Percentiles rank a stretch among this genome's conserved stretches.
phyloP scores from a whole-genome alignment of 2,329 filamentous ascomycete species.

The Periglandula ipomoeae region DNA sequence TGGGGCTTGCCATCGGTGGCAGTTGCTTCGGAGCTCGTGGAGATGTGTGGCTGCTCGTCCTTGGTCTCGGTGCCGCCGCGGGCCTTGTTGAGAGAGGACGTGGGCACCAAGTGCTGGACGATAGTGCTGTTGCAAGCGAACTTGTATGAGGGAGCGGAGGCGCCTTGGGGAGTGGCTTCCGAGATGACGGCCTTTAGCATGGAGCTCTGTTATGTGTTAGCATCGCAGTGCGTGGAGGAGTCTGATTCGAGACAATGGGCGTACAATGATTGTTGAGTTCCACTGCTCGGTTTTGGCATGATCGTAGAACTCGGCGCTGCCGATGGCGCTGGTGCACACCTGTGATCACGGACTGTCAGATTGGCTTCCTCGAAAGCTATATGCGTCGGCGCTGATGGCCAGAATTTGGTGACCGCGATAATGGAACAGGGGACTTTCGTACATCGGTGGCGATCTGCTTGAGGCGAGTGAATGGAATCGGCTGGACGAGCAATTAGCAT shows the following conservation, averaged over 20 bases:
- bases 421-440: conserved; percentile 26
- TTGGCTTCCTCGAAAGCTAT: too few relatives aligned
- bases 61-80: conserved; percentile 39
- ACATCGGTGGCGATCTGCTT: conserved; percentile 82
- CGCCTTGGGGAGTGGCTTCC: conserved; percentile 53
- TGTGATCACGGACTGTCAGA: conserved; percentile 25
- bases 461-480: conserved; percentile 65
- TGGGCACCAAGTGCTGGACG: conserved; percentile 80
- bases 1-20: conserved; percentile 58
- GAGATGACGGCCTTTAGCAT: conserved; percentile 72
- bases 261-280: conserved; percentile 90
- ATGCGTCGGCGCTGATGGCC: too few relatives aligned
- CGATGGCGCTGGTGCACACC: conserved; percentile 77
- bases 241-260: conserved; percentile 22
- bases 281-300: conserved; percentile 77
- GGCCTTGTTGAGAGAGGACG: conserved; percentile 53
- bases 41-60: conserved; percentile 42
- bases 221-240: background rate
- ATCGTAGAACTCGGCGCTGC: conserved; percentile 69
- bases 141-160: conserved; percentile 63
- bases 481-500: conserved; percentile 36
- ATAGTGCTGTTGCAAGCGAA: conserved; percentile 98
- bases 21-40: conserved; percentile 43
- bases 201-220: conserved; percentile 45
- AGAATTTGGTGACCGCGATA: too few relatives aligned